Evolutionary conservation across 2,329 filamentous ascomycete species (phyloP).

Genomic region (Hypoxylon sp.): DNA sequence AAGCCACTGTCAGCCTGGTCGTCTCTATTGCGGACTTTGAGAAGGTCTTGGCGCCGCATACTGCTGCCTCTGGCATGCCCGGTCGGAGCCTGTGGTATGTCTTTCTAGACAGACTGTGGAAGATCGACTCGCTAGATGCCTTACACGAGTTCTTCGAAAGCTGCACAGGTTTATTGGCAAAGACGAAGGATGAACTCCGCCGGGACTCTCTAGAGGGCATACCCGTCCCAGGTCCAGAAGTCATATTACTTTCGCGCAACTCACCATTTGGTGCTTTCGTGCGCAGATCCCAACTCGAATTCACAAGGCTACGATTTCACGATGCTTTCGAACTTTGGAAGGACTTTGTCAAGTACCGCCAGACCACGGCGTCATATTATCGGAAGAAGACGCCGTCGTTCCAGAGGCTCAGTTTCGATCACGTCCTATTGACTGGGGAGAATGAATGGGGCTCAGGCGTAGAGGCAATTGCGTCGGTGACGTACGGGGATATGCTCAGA

Average conservation of each 20-base stretch:
- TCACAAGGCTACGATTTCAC: constrained; percentile 81
- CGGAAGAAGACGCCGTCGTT: constrained; percentile 73
- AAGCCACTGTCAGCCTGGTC: constrained; percentile 64
- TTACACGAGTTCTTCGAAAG: constrained; percentile 81
- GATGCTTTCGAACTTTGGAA: constrained; percentile 85
- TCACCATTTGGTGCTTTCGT: constrained; percentile 88
- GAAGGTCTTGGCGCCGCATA: constrained; percentile 65
- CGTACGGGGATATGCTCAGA: constrained; percentile 66
- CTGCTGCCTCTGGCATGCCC: constrained; percentile 69
- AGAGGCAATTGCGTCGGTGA: constrained; percentile 60
- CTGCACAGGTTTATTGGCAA: constrained; percentile 69
- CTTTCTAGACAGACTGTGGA: constrained; percentile 85
- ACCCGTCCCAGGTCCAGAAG: constrained; percentile 60
- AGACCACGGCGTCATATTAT: constrained; percentile 76
- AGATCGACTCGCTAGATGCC: constrained; percentile 82
- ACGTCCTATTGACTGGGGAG: constrained; percentile 64
- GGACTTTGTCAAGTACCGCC: constrained; percentile 82
- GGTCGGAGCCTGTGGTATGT: constrained; percentile 89
- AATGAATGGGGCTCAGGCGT: constrained; percentile 64
- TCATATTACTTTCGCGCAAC: constrained; percentile 74
- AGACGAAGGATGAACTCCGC: constrained; percentile 71
- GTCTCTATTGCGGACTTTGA: constrained; percentile 71
- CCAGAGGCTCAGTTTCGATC: constrained; percentile 68
- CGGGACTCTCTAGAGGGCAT: constrained; percentile 66
- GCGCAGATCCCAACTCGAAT: constrained; percentile 81